Conservation (phyloP, 2,329 filamentous ascomycete species). For the Coniella lustricola region DNA sequence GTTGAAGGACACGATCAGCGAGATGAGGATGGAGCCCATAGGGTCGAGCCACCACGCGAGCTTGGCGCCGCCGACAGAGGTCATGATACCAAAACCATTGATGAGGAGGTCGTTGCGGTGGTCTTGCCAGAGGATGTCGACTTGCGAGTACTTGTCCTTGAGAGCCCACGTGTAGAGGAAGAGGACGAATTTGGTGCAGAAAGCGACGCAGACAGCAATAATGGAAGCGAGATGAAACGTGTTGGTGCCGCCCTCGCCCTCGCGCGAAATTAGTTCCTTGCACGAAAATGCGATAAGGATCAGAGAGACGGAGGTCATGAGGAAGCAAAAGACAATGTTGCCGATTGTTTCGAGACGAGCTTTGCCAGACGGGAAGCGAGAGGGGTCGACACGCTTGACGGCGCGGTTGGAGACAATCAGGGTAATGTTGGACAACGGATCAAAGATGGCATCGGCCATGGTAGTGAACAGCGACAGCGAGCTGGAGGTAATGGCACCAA, state of each 20-base stretch:
- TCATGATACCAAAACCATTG: constrained; percentile 88
- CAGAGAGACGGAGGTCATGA: constrained; percentile 88
- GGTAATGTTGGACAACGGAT: constrained; percentile 81
- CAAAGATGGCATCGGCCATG: constrained; percentile 93
- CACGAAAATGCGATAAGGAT: constrained; percentile 87
- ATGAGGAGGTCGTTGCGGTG: constrained; percentile 96
- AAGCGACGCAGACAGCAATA: constrained; percentile 77
- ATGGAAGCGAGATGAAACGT: constrained; percentile 75
- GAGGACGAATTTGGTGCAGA: constrained; percentile 71
- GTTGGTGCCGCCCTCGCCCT: constrained; percentile 45
- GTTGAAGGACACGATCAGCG: constrained; percentile 65
- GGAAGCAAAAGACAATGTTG: constrained; percentile 92
- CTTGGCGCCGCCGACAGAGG: constrained; percentile 84
- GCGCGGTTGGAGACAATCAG: constrained; percentile 83
- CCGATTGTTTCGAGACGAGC: constrained; percentile 91
- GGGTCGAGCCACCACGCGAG: constrained; percentile 93
- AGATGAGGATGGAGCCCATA: constrained; percentile 79
- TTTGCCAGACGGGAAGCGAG: constrained; percentile 85
- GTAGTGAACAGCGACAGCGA: constrained; percentile 97
- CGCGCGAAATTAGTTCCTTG: constrained; percentile 55
- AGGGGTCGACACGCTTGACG: constrained; percentile 77
- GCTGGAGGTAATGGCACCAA: constrained; percentile 76
- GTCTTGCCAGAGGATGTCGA: constrained; percentile 91
- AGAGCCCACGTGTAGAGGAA: constrained; percentile 92
- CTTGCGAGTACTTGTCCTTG: constrained; percentile 84